These are phyloP conservation scores for Ordospora pajunii DNA, from an alignment of 371 early-diverging fungal genomes.

Conservation along the genomic window DNA sequence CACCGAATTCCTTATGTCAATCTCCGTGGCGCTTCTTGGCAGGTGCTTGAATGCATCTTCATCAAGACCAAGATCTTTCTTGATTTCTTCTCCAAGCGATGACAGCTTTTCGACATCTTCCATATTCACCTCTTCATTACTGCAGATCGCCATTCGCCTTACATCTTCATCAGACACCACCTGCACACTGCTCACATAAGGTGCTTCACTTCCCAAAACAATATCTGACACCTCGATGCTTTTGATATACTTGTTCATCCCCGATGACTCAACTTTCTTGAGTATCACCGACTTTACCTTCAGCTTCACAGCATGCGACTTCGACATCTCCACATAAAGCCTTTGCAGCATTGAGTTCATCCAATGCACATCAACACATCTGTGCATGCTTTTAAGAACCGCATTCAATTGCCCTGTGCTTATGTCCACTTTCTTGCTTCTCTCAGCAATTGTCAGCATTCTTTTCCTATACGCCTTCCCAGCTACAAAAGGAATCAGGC, in stretches of 20 bases:
- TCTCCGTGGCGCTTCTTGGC: background rate
- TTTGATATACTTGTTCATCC: conserved; percentile 45
- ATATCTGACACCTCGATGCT: conserved; percentile 46
- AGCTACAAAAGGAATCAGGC: background rate
- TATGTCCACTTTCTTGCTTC: background rate
- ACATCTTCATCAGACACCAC: conserved; percentile 41
- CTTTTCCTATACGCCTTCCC: background rate
- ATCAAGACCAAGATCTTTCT: background rate
- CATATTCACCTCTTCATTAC: background rate
- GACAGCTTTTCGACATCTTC: background rate
- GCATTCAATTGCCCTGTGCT: background rate
- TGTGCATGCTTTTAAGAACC: conserved; percentile 23
- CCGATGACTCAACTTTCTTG: conserved; percentile 39
- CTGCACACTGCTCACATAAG: conserved; percentile 46
- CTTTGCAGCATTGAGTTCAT: conserved; percentile 54
- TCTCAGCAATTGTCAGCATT: background rate
- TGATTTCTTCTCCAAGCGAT: conserved; percentile 5
- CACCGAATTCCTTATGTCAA: background rate
- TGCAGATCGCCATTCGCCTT: background rate
- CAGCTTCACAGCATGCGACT: conserved; percentile 46
- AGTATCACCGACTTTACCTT: conserved; percentile 43
- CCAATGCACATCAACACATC: conserved; percentile 54
- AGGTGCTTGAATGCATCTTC: background rate
- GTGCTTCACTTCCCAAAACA: conserved; percentile 55
- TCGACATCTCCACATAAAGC: conserved; percentile 46